Percentiles rank a stretch among this genome's conserved stretches.
These are phyloP conservation scores for Chaetomium globosum DNA, from an alignment of 2,329 filamentous ascomycete genomes.

Conservation along the genomic window DNA sequence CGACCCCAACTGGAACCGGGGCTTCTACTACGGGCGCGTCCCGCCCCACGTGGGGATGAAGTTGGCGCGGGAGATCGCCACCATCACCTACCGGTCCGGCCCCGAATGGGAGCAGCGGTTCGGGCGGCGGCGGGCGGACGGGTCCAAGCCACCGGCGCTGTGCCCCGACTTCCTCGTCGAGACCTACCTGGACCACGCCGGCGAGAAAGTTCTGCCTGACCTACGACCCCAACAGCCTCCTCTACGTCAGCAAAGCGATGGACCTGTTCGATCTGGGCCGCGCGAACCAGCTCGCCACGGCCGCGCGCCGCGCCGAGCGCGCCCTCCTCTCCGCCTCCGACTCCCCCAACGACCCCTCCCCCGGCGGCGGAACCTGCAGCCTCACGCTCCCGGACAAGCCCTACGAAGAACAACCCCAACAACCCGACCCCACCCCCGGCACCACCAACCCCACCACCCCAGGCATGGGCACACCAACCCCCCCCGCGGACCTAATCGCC, in stretches of 20 bases:
- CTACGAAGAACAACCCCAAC: slow-evolving; percentile 84
- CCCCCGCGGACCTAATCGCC: slow-evolving; percentile 76
- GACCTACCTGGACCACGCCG: slow-evolving; percentile 96
- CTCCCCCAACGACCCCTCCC: background rate
- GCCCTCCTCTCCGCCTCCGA: slow-evolving; percentile 41
- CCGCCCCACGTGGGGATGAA: slow-evolving; percentile 98
- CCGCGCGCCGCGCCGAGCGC: slow-evolving; percentile 63
- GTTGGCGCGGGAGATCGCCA: slow-evolving; percentile 93
- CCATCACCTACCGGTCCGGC: slow-evolving; percentile 93
- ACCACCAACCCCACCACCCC: slow-evolving; percentile 7
- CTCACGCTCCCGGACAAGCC: slow-evolving; percentile 80
- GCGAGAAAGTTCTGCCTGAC: slow-evolving; percentile 98
- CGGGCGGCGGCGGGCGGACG: slow-evolving; percentile 81
- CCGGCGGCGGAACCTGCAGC: slow-evolving; percentile 60
- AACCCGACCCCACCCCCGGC: slow-evolving; percentile 51
- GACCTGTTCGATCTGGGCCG: slow-evolving; percentile 90
- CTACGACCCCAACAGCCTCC: slow-evolving; percentile 91
- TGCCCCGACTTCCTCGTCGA: slow-evolving; percentile 98
- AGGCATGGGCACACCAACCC: slow-evolving; percentile 41
- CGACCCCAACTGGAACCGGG: slow-evolving; percentile 95
- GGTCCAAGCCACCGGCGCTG: slow-evolving; percentile 83
- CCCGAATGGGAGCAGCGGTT: slow-evolving; percentile 98
- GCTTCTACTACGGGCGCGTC: slow-evolving; percentile 86
- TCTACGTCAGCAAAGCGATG: slow-evolving; percentile 99
- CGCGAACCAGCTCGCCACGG: slow-evolving; percentile 66